Conservation (phyloP, 352 stramenopile genomes). For the Thraustochytrium sp. region DNA sequence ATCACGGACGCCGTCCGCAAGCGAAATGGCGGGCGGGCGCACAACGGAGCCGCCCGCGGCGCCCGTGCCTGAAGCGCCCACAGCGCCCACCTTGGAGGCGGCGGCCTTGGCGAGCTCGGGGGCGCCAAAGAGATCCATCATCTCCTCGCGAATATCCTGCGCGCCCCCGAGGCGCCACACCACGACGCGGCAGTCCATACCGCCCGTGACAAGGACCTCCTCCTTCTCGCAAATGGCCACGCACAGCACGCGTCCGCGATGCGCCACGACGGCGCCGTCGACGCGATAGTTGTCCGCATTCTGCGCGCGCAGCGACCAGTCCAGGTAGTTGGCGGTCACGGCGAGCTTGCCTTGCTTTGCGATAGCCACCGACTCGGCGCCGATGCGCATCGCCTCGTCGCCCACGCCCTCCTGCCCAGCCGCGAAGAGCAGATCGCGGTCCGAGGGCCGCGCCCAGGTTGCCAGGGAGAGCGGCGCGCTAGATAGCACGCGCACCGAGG, state of each 20-base stretch:
- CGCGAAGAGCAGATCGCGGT: not conserved
- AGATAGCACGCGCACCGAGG: not conserved
- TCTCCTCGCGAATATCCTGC: slow-evolving; percentile 11
- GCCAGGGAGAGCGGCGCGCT: not conserved
- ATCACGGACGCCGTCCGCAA: not conserved
- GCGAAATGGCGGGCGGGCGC: not conserved
- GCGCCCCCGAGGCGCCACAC: slow-evolving; percentile 13
- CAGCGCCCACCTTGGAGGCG: not conserved
- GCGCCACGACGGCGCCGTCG: not conserved
- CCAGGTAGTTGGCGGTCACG: not conserved
- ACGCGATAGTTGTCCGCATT: slow-evolving; percentile 5
- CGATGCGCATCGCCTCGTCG: not conserved
- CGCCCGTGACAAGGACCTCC: slow-evolving; percentile 7
- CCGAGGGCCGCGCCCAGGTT: not conserved
- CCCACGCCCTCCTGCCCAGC: too few relatives aligned
- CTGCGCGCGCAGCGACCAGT: slow-evolving; percentile 7
- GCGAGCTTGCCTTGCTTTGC: slow-evolving; percentile 37
- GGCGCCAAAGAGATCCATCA: slow-evolving; percentile 19
- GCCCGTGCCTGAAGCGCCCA: not conserved
- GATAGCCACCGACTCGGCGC: not conserved
- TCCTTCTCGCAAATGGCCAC: slow-evolving; percentile 34
- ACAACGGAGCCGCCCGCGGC: not conserved
- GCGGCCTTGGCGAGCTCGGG: not conserved
- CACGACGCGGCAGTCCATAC: not conserved
- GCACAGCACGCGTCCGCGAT: slow-evolving; percentile 11